Conservation (phyloP, 192 early-diverging fungal species). For the Dimargaris xerosporica region DNA sequence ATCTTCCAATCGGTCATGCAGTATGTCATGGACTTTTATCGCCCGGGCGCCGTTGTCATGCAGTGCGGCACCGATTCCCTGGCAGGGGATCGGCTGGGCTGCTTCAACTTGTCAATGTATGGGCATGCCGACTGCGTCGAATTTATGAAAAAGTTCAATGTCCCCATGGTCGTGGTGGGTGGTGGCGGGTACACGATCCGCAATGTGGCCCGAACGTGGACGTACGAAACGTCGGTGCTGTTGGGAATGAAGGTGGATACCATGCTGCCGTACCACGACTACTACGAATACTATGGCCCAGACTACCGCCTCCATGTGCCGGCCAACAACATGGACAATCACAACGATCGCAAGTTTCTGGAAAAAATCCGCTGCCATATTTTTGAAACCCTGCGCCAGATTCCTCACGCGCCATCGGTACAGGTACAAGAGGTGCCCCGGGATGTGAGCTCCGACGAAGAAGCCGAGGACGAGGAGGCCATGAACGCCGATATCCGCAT, state of each 20-base stretch:
- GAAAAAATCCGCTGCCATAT: conserved; percentile 50
- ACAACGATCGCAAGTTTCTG: conserved; percentile 71
- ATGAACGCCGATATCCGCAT: conserved; percentile 10
- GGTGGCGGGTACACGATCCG: conserved; percentile 97
- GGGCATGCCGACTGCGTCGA: conserved; percentile 90
- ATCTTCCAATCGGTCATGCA: conserved; percentile 78
- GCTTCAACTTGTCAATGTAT: conserved; percentile 85
- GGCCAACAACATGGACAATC: conserved; percentile 71
- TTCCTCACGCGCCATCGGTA: conserved; percentile 63
- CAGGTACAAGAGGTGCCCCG: conserved; percentile 86
- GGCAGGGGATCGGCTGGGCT: conserved; percentile 82
- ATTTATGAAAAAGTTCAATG: conserved; percentile 78
- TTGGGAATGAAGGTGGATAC: conserved; percentile 48
- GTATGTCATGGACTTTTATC: conserved; percentile 85
- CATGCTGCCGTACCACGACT: conserved; percentile 73
- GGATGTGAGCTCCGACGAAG: background rate
- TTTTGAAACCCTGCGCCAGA: conserved; percentile 40
- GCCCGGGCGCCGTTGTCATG: conserved; percentile 78
- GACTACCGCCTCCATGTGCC: conserved; percentile 76
- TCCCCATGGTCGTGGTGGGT: conserved; percentile 85
- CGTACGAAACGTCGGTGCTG: conserved; percentile 82
- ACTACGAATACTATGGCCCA: conserved; percentile 80
- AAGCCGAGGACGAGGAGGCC: conserved; percentile 7
- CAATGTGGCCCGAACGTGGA: conserved; percentile 87
- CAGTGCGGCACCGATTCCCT: conserved; percentile 97